A percentile compares a stretch with the other conserved stretches of the same genome.
These are phyloP conservation scores for Tulasnella sp. DNA, from an alignment of 768 basidiomycete species.

Conservation along the genomic window DNA sequence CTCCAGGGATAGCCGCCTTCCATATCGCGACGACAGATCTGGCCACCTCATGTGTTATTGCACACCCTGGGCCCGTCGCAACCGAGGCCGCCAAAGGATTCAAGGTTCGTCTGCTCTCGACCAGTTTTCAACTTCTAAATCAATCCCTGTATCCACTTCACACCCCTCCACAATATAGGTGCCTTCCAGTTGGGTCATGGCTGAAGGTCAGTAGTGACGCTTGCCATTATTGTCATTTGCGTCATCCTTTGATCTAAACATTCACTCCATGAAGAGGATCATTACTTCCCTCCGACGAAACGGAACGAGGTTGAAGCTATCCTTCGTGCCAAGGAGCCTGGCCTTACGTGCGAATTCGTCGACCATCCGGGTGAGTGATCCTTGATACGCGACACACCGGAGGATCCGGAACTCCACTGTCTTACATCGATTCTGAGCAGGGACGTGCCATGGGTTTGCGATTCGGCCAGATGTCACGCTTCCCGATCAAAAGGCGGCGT, in stretches of 20 bases:
- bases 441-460: too few relatives aligned
- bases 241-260: too few relatives aligned
- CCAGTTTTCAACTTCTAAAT: neutral
- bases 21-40: conserved; percentile 25
- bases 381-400: too few relatives aligned
- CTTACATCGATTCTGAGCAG: too few relatives aligned
- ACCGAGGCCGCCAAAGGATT: conserved; percentile 23
- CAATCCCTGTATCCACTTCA: neutral
- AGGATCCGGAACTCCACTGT: too few relatives aligned
- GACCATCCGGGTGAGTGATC: conserved; percentile 28
- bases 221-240: too few relatives aligned
- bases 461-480: too few relatives aligned
- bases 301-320: conserved; percentile 21
- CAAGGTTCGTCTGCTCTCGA: conserved; percentile 9
- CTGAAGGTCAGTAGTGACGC: conserved; percentile 27
- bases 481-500: too few relatives aligned
- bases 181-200: conserved; percentile 29
- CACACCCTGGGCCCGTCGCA: conserved; percentile 31
- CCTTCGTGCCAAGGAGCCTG: conserved; percentile 25
- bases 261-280: conserved; percentile 26
- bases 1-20: conserved; percentile 23
- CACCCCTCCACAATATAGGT: conserved; percentile 13
- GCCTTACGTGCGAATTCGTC: conserved; percentile 27
- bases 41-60: conserved; percentile 32
- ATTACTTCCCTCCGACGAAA: conserved; percentile 21